Base-by-base conservation (phyloP, 1,139 yeast genomes). In the Saccharomyces pastorianus region DNA sequence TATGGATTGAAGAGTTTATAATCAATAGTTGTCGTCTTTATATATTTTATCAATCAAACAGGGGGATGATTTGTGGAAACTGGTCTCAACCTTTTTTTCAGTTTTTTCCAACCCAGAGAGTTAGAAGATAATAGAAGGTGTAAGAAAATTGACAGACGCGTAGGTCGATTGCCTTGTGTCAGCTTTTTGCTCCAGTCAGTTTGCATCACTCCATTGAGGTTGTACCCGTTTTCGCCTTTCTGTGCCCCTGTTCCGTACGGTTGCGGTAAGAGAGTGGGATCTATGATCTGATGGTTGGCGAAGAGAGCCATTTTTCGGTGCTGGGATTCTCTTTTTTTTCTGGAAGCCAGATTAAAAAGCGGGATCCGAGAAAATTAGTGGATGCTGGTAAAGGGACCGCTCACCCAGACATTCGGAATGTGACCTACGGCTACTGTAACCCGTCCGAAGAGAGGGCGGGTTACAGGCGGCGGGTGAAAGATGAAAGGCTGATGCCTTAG, bases 191-290 rank as follows among this genome's bases (percentile, higher is more conserved):
- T 34, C 42, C 42, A 34, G 42, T 14, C 42, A 34, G 23, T 34
- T 34, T 34, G 42, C 42, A 34, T 34, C 42, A 34, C 42, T 34
- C 42, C 42, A 34, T 34, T 34, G 42, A 34, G 42, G 42, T 34
- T 34, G 23, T 34, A 11, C 11, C 42, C 42, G 25, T 14, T 34
- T 34, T 34, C 8, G 41, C 41, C 41, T 34, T 4, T 34, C 8
- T 14, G 41, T 34, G 41, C 42, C 42, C 42, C 42, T 34, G 42
- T 34, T 34, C 20, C 8, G 42, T 34, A 11, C 11, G 42, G 42
- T 34, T 34, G 42, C 41, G 20, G 41, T 32, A 44, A 26, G 47
- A 44, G 28, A 26, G 7, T 27, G 20, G 28, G 31, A 46, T 14
- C 31, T 46, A 46, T 27, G 47, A 27, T 46, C 31, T 26, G 31